Evolutionary conservation across 768 basidiomycete genomes (phyloP).

Genomic region (Podaxis mareebaensis): DNA sequence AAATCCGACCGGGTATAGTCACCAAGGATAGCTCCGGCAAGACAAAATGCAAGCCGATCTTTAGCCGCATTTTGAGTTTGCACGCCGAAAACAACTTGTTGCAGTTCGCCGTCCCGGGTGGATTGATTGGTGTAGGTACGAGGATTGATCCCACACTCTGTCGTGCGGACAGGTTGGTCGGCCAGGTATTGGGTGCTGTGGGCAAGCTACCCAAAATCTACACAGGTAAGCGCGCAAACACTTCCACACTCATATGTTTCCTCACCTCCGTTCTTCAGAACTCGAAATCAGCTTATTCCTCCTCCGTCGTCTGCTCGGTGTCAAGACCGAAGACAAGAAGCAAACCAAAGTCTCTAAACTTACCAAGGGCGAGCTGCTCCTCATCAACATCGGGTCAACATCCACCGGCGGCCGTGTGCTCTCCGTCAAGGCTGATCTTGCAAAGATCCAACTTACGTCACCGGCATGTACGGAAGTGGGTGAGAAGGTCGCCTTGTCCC

Average conservation of each 20-base stretch:
- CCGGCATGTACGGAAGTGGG: constrained; percentile 97
- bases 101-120: constrained; percentile 95
- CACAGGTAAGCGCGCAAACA: constrained; percentile 53
- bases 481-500: constrained; percentile 94
- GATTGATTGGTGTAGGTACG: constrained; percentile 97
- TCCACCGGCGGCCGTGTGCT: constrained; percentile 96
- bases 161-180: constrained; percentile 94
- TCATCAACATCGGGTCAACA: constrained; percentile 98
- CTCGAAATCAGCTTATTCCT: constrained; percentile 93
- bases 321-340: constrained; percentile 98
- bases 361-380: constrained; percentile 84
- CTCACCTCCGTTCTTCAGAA: constrained; percentile 44
- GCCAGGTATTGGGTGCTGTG: constrained; percentile 93
- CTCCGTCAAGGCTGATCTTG: constrained; percentile 91
- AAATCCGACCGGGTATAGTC: constrained; percentile 96
- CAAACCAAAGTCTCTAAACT: constrained; percentile 95
- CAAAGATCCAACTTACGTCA: constrained; percentile 90
- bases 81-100: constrained; percentile 95
- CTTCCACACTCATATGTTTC: not conserved
- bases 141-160: constrained; percentile 96
- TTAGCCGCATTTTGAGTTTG: constrained; percentile 86
- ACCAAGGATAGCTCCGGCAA: constrained; percentile 91
- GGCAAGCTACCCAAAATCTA: constrained; percentile 94
- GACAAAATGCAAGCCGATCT: constrained; percentile 92
- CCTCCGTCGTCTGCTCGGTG: constrained; percentile 93